Evolutionary conservation across 768 basidiomycete genomes (phyloP).

Genomic region (Boletus rubescentipes): DNA sequence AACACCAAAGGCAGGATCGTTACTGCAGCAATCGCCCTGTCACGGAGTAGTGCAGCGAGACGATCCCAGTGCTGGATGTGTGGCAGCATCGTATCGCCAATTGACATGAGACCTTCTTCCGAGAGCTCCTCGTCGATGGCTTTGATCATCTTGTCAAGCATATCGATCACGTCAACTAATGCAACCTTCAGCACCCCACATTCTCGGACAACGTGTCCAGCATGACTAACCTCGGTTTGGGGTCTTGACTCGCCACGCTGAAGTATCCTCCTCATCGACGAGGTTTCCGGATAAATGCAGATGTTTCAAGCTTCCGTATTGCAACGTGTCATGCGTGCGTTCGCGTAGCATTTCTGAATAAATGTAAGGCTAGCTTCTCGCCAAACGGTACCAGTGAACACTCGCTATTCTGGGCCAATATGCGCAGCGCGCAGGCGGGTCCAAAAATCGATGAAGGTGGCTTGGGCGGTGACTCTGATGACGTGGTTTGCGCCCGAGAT

Average conservation of each 20-base stretch:
- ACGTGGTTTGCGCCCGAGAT: no score
- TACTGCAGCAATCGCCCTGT: not conserved
- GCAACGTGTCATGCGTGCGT: not conserved
- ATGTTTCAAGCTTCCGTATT: constrained; percentile 19
- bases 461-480: not conserved
- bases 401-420: constrained; percentile 13
- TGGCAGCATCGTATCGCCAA: constrained; percentile 4
- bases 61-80: constrained; percentile 15
- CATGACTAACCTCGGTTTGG: constrained; percentile 16
- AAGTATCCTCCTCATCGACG: constrained; percentile 13
- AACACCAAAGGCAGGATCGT: constrained; percentile 1
- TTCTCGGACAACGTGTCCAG: not conserved
- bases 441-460: constrained; percentile 20
- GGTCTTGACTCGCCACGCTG: constrained; percentile 13
- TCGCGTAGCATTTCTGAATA: constrained; percentile 11
- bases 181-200: not conserved
- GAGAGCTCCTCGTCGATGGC: constrained; percentile 8
- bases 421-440: constrained; percentile 19
- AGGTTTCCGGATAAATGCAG: constrained; percentile 15
- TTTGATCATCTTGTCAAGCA: constrained; percentile 3
- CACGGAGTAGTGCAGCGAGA: not conserved
- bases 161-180: not conserved
- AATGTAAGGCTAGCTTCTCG: not conserved
- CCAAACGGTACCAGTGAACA: not conserved
- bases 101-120: constrained; percentile 7